These are phyloP conservation scores for Phanerochaete sordida DNA, from an alignment of 768 basidiomycete genomes.

Conservation along the genomic window DNA sequence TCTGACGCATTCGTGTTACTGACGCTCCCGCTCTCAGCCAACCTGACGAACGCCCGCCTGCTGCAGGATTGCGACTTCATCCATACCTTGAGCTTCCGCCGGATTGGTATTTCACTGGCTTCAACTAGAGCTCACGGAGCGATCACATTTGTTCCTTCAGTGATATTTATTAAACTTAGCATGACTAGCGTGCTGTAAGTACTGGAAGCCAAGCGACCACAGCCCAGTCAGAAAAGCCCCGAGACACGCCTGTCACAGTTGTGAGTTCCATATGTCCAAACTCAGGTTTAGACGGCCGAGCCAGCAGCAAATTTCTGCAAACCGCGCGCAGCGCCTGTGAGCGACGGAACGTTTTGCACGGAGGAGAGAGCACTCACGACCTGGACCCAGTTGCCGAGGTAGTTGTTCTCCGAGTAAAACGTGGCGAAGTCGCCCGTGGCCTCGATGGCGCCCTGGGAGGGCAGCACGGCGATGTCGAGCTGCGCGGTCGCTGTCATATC, in stretches of 20 bases:
- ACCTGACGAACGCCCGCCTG: constrained; percentile 78
- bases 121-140: constrained; percentile 22
- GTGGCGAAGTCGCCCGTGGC: not conserved
- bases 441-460: not conserved
- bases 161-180: too few relatives aligned
- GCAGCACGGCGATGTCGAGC: not conserved
- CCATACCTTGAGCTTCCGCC: constrained; percentile 70
- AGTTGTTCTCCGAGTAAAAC: not conserved
- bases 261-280: too few relatives aligned
- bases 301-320: not conserved
- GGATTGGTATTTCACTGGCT: constrained; percentile 72
- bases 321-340: not conserved
- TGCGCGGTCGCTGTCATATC: not conserved
- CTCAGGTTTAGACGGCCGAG: too few relatives aligned
- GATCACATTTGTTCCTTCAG: too few relatives aligned
- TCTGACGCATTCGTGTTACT: too few relatives aligned
- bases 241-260: too few relatives aligned
- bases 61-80: constrained; percentile 76
- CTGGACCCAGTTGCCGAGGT: not conserved
- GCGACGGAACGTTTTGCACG: not conserved
- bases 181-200: too few relatives aligned
- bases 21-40: constrained; percentile 41
- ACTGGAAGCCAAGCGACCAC: too few relatives aligned
- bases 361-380: not conserved
- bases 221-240: too few relatives aligned